Conservation (phyloP, 805 yeast species). For the Yarrowia sp. region DNA sequence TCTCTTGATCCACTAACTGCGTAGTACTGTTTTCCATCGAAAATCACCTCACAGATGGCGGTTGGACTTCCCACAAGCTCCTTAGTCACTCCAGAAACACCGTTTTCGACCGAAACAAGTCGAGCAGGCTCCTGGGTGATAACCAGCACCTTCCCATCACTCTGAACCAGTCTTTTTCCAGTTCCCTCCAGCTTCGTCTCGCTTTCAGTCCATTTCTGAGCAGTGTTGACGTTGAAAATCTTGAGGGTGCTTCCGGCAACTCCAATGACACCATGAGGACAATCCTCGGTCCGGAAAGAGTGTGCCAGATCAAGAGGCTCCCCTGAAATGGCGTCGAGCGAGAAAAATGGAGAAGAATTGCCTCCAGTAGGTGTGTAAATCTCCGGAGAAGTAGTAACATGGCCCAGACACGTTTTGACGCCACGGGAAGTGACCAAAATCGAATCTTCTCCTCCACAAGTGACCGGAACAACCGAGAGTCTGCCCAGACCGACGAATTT, state of each 20-base stretch:
- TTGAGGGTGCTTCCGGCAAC: constrained; percentile 50
- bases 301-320: constrained; percentile 43
- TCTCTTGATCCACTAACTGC: constrained; percentile 30
- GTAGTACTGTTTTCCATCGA: constrained; percentile 27
- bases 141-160: not conserved
- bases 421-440: not conserved
- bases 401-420: constrained; percentile 1
- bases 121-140: not conserved
- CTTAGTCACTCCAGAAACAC: not conserved
- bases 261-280: constrained; percentile 59
- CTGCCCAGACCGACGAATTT: constrained; percentile 72
- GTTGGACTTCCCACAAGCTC: not conserved
- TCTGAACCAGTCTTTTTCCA: not conserved
- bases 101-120: not conserved
- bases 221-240: constrained; percentile 43
- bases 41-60: not conserved
- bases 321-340: not conserved
- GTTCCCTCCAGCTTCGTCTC: not conserved
- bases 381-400: not conserved
- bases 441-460: not conserved
- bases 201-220: not conserved
- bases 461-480: constrained; percentile 45
- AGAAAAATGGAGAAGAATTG: constrained; percentile 12
- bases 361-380: not conserved
- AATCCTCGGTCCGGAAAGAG: constrained; percentile 61